Evolutionary conservation across 208 protist genomes (phyloP).

Genomic region (Leishmania lainsoni): DNA sequence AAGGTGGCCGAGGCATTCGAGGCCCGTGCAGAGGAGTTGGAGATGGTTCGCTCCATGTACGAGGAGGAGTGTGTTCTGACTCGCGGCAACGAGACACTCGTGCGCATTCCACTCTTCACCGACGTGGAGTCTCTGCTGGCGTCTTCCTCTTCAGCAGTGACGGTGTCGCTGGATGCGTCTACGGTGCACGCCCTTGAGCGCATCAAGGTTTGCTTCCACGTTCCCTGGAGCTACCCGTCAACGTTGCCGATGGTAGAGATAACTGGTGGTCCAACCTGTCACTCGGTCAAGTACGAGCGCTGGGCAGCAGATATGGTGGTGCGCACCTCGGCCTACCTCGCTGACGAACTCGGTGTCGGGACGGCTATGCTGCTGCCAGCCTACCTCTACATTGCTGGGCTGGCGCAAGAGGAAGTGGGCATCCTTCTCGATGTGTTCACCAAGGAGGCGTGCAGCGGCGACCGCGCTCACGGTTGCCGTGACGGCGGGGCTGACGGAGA

Average conservation of each 20-base stretch:
- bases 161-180: conserved; percentile 13
- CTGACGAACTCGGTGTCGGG: conserved; percentile 50
- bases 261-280: conserved; percentile 46
- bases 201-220: conserved; percentile 49
- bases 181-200: conserved; percentile 31
- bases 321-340: conserved; percentile 41
- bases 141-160: conserved; percentile 38
- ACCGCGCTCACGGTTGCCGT: conserved; percentile 3
- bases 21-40: conserved; percentile 62
- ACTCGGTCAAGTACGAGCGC: conserved; percentile 52
- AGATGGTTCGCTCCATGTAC: conserved; percentile 82
- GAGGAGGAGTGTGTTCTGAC: conserved; percentile 47
- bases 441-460: conserved; percentile 11
- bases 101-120: conserved; percentile 24
- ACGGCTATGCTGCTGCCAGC: conserved; percentile 68
- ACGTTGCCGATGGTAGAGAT: conserved; percentile 53
- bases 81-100: conserved; percentile 4
- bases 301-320: conserved; percentile 55
- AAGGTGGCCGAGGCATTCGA: conserved; percentile 26
- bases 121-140: conserved; percentile 51
- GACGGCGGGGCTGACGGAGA: conserved; percentile 13
- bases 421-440: conserved; percentile 40
- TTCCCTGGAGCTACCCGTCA: conserved; percentile 56
- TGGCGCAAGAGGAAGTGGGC: conserved; percentile 37
- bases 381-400: conserved; percentile 53